Evolutionary conservation across 768 basidiomycete species (phyloP).

Genomic region (Suillus ampliporus): DNA sequence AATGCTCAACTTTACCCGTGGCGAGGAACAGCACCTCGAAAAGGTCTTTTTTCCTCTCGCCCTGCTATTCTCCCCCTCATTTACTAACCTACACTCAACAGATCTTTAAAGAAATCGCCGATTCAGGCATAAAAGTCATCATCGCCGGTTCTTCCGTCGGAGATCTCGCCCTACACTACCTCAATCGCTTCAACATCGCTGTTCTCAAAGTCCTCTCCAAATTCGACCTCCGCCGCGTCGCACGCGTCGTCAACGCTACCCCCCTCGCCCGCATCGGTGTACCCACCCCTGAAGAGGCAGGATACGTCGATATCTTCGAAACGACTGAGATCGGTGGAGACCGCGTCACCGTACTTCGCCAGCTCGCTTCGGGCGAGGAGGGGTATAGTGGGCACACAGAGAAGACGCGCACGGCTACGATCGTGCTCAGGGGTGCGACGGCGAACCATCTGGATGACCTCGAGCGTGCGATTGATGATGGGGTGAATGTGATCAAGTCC

Average conservation of each 20-base stretch:
- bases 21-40: slow-evolving; percentile 96
- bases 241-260: slow-evolving; percentile 94
- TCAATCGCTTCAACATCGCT: slow-evolving; percentile 90
- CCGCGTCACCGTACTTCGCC: slow-evolving; percentile 94
- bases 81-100: slow-evolving; percentile 32
- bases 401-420: slow-evolving; percentile 88
- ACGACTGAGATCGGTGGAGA: slow-evolving; percentile 96
- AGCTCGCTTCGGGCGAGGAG: slow-evolving; percentile 71
- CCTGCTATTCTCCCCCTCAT: too few species aligned
- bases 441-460: slow-evolving; percentile 94
- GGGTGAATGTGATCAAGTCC: slow-evolving; percentile 94
- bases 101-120: slow-evolving; percentile 98
- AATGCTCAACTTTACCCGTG: slow-evolving; percentile 95
- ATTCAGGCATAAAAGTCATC: slow-evolving; percentile 92
- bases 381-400: slow-evolving; percentile 66
- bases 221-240: slow-evolving; percentile 93
- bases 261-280: slow-evolving; percentile 95
- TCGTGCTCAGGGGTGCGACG: slow-evolving; percentile 94
- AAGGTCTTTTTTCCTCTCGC: slow-evolving; percentile 56
- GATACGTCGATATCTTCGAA: slow-evolving; percentile 92
- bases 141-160: slow-evolving; percentile 92
- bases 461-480: slow-evolving; percentile 95
- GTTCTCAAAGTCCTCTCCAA: slow-evolving; percentile 98
- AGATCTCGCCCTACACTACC: slow-evolving; percentile 95
- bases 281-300: slow-evolving; percentile 95